Percentiles rank a stretch among this genome's conserved stretches.
phyloP scores from a whole-genome alignment of 129 eudicot species.

The Ambrosia artemisiifolia region DNA sequence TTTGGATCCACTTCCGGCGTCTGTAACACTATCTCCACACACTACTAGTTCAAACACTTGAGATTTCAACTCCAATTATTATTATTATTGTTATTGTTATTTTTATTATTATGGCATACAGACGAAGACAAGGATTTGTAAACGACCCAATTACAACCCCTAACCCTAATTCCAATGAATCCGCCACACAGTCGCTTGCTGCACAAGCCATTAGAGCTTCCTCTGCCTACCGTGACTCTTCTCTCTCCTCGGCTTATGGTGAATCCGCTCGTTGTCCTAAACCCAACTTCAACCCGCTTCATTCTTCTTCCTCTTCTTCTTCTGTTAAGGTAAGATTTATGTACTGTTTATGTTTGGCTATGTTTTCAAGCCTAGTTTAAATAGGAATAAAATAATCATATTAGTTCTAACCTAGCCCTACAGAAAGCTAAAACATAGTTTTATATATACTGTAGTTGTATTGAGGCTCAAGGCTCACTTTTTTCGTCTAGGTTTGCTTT shows the following conservation, averaged over 20 bases:
- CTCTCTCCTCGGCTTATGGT: slow-evolving; percentile 76
- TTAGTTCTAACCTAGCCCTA: too few relatives aligned
- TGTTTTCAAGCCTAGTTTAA: too few relatives aligned
- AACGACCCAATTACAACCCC: slow-evolving; percentile 33
- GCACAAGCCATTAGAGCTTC: slow-evolving; percentile 82
- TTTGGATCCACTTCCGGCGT: slow-evolving; percentile 28
- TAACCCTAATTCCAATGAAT: slow-evolving; percentile 23
- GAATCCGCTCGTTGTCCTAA: slow-evolving; percentile 54
- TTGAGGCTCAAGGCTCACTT: too few relatives aligned
- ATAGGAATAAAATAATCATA: too few relatives aligned
- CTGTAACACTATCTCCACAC: slow-evolving; percentile 16
- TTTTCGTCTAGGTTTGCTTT: too few relatives aligned
- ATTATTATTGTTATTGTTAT: neutral
- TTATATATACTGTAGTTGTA: too few relatives aligned
- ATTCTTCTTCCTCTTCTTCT: slow-evolving; percentile 36
- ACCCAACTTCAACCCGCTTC: slow-evolving; percentile 22
- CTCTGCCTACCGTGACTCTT: slow-evolving; percentile 61
- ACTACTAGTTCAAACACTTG: neutral
- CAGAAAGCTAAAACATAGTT: too few relatives aligned
- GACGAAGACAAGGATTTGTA: slow-evolving; percentile 54
- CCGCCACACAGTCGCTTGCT: slow-evolving; percentile 60
- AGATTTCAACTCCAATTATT: neutral
- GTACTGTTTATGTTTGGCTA: neutral
- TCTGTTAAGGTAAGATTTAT: slow-evolving; percentile 38
- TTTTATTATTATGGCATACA: slow-evolving; percentile 44